Evolutionary conservation across 352 stramenopile genomes (phyloP).

Genomic region (Globisporangium orthogonon): DNA sequence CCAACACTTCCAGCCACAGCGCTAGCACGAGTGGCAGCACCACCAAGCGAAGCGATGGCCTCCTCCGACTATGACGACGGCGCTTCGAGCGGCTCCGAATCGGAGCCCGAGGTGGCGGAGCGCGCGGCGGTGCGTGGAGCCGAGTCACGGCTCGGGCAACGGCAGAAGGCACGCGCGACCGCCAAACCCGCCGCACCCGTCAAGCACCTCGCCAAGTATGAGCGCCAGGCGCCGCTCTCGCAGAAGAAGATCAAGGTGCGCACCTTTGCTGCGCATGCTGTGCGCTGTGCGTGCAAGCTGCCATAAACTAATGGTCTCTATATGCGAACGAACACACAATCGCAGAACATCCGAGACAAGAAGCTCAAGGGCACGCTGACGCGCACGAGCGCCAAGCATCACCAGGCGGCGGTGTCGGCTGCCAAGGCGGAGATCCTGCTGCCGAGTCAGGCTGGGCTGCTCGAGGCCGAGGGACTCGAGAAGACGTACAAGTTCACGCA

Average conservation of each 20-base stretch:
- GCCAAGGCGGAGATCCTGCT: constrained; percentile 90
- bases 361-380: constrained; percentile 78
- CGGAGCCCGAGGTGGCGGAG: constrained; percentile 57
- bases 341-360: constrained; percentile 76
- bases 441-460: constrained; percentile 68
- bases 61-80: constrained; percentile 25
- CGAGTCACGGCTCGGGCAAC: constrained; percentile 48
- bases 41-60: constrained; percentile 9
- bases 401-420: constrained; percentile 77
- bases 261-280: neutral
- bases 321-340: no score
- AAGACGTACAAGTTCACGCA: constrained; percentile 96
- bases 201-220: constrained; percentile 78
- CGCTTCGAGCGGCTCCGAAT: constrained; percentile 37
- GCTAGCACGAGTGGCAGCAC: neutral
- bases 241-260: constrained; percentile 45
- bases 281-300: neutral
- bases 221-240: constrained; percentile 45
- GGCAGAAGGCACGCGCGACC: constrained; percentile 14
- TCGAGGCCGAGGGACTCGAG: constrained; percentile 96
- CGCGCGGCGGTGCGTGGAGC: constrained; percentile 36
- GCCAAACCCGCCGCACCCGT: constrained; percentile 19
- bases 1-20: neutral
- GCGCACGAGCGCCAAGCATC: constrained; percentile 69
- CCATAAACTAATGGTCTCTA: no score